phyloP scores from a whole-genome alignment of 768 basidiomycete species.

The Psilocybe sp. region DNA sequence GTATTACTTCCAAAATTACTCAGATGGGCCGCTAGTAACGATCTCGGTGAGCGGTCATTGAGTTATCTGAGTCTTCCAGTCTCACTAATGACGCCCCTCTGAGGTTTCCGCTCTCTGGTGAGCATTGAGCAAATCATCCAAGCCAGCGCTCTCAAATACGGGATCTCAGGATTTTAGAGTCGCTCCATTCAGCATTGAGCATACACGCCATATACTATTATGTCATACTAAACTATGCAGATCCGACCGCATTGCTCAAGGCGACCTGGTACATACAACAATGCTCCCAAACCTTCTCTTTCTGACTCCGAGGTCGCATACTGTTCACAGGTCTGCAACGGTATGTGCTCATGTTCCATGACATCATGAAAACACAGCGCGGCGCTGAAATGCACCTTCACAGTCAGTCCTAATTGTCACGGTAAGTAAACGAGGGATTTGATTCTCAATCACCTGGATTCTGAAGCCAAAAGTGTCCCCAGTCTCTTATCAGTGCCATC shows the following conservation, averaged over 20 bases:
- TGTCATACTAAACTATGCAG: not conserved
- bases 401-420: no score
- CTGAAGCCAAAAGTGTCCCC: no score
- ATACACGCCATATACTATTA: conserved; percentile 1
- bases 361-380: no score
- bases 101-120: not conserved
- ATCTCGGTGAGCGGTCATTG: not conserved
- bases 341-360: no score
- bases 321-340: no score
- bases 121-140: not conserved
- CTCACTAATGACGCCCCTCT: no score
- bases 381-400: no score
- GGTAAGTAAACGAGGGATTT: no score
- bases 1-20: conserved; percentile 4
- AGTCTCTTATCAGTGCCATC: not conserved
- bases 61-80: no score
- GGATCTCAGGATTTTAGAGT: not conserved
- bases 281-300: no score
- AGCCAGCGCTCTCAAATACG: not conserved
- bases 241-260: not conserved
- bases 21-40: conserved; percentile 1
- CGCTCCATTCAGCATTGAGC: not conserved
- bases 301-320: no score
- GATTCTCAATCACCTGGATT: no score
- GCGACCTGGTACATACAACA: not conserved